phyloP scores from a whole-genome alignment of 768 basidiomycete genomes.

The Chalciporus piperatus region DNA sequence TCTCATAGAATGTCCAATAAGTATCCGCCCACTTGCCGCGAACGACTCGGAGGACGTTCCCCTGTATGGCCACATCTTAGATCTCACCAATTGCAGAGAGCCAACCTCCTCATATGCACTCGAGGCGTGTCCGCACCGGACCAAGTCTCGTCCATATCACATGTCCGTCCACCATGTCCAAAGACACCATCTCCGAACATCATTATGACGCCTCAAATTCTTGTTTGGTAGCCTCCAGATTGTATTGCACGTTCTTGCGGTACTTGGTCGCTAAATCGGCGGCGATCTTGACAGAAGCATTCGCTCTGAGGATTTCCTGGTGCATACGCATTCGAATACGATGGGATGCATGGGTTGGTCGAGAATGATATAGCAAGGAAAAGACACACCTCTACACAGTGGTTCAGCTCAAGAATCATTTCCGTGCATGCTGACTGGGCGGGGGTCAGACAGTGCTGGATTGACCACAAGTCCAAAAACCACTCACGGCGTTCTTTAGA shows the following conservation, averaged over 20 bases:
- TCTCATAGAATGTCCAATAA: too few species aligned
- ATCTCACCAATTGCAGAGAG: too few species aligned
- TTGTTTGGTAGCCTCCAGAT: slow-evolving; percentile 68
- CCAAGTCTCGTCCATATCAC: neutral
- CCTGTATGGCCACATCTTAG: too few species aligned
- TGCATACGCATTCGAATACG: neutral
- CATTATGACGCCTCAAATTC: slow-evolving; percentile 12
- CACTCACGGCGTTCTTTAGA: slow-evolving; percentile 79
- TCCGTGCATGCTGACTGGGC: slow-evolving; percentile 89
- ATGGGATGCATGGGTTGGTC: neutral
- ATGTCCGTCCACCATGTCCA: too few species aligned
- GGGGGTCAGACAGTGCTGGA: neutral
- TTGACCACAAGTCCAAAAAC: neutral
- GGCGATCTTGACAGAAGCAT: slow-evolving; percentile 72
- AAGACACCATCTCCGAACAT: neutral
- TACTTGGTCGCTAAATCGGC: slow-evolving; percentile 86
- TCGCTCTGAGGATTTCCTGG: slow-evolving; percentile 79
- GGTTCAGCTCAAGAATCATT: slow-evolving; percentile 83
- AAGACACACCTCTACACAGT: slow-evolving; percentile 70
- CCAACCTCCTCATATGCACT: too few species aligned
- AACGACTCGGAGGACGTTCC: too few species aligned
- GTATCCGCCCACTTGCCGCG: too few species aligned
- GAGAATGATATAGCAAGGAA: neutral
- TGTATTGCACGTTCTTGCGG: slow-evolving; percentile 90
- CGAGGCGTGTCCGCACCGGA: neutral